Conservation (phyloP, 2,329 filamentous ascomycete genomes). For the Fusarium agapanthi region DNA sequence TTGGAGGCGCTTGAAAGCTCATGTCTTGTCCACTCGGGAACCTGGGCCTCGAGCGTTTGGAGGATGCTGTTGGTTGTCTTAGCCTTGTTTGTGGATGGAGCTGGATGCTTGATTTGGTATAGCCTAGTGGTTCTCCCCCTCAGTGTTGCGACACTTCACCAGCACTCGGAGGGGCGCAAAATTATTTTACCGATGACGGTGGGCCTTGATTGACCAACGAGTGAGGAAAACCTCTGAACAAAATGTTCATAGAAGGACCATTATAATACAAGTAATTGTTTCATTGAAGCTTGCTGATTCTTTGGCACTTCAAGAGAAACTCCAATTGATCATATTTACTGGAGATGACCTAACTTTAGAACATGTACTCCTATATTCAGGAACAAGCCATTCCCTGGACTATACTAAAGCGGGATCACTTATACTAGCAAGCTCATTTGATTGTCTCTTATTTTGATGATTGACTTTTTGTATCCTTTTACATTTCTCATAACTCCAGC, state of each 20-base stretch:
- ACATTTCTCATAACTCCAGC: constrained; percentile 4
- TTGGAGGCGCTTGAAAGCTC: constrained; percentile 46
- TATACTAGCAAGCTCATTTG: not conserved
- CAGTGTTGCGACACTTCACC: constrained; percentile 18
- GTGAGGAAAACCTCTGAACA: not conserved
- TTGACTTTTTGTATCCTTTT: constrained; percentile 27
- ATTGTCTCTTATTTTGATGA: constrained; percentile 5
- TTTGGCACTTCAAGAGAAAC: not conserved
- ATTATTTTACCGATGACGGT: constrained; percentile 25
- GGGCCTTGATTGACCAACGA: not conserved
- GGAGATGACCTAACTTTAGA: not conserved
- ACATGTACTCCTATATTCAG: not conserved
- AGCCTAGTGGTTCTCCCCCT: constrained; percentile 29
- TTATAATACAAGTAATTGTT: too few relatives aligned
- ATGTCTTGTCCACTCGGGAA: constrained; percentile 41
- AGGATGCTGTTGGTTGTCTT: constrained; percentile 38
- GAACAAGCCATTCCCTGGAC: not conserved
- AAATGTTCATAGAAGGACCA: not conserved
- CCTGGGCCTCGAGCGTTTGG: constrained; percentile 36
- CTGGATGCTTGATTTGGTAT: constrained; percentile 40
- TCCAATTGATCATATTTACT: not conserved
- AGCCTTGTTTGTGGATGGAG: constrained; percentile 29
- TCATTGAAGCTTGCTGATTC: too few relatives aligned
- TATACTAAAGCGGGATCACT: not conserved
- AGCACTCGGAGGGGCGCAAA: constrained; percentile 16